phyloP scores from a whole-genome alignment of 768 basidiomycete species.

The Suillus cothurnatus region DNA sequence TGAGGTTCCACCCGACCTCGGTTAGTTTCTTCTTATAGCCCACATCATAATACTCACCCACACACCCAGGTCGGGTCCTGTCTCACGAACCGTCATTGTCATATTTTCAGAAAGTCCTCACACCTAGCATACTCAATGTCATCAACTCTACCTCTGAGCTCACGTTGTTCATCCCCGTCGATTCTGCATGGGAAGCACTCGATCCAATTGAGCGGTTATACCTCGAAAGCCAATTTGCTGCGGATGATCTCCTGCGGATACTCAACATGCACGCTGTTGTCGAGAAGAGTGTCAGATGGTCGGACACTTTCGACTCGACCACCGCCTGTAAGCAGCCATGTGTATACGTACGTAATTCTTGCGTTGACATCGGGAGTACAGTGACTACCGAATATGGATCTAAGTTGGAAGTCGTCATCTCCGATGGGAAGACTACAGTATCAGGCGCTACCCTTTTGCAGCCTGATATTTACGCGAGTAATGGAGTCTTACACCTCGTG shows the following conservation, averaged over 20 bases:
- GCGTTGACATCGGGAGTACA: constrained; percentile 28
- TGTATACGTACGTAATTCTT: no score
- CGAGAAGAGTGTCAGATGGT: constrained; percentile 62
- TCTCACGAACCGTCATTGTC: constrained; percentile 61
- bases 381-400: constrained; percentile 74
- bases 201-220: constrained; percentile 81
- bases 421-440: constrained; percentile 54
- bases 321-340: constrained; percentile 51
- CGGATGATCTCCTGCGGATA: constrained; percentile 76
- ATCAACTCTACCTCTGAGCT: constrained; percentile 72
- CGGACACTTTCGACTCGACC: constrained; percentile 56
- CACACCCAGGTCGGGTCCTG: constrained; percentile 57
- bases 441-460: constrained; percentile 62
- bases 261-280: constrained; percentile 76
- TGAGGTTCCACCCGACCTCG: constrained; percentile 69
- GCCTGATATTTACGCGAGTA: constrained; percentile 90
- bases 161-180: constrained; percentile 87
- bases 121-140: constrained; percentile 52
- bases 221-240: constrained; percentile 85
- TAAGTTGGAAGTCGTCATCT: constrained; percentile 59
- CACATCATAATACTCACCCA: constrained; percentile 4
- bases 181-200: constrained; percentile 81
- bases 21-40: constrained; percentile 44
- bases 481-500: constrained; percentile 92
- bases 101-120: constrained; percentile 76